These are phyloP conservation scores for Trametes pubescens DNA, from an alignment of 1,284 basidiomycete genomes.

Conservation along the genomic window DNA sequence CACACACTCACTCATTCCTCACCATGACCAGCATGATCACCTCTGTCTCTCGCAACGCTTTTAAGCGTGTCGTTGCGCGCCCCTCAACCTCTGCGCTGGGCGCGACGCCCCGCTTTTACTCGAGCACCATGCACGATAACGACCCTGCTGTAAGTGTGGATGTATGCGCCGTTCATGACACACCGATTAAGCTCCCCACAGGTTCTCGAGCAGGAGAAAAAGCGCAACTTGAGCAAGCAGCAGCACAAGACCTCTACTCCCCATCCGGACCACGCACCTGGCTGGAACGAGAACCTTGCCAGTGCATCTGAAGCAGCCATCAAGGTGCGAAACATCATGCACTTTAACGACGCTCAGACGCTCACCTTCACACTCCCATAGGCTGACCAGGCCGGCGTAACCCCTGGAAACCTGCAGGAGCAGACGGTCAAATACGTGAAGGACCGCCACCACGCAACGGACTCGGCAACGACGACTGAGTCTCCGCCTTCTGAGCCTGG, in stretches of 20 bases:
- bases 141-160: conserved; percentile 58
- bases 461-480: conserved; percentile 30
- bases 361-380: conserved; percentile 14
- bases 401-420: conserved; percentile 45
- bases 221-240: conserved; percentile 55
- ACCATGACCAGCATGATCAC: conserved; percentile 30
- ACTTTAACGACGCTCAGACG: background rate
- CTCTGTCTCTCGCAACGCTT: conserved; percentile 27
- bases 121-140: conserved; percentile 70
- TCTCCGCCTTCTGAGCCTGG: conserved; percentile 27
- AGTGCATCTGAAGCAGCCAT: conserved; percentile 72
- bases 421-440: conserved; percentile 51
- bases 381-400: conserved; percentile 45
- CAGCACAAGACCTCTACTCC: conserved; percentile 63
- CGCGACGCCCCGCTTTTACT: conserved; percentile 30
- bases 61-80: conserved; percentile 29
- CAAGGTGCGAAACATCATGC: conserved; percentile 54
- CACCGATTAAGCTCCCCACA: conserved; percentile 31
- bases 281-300: conserved; percentile 79
- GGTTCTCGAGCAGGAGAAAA: conserved; percentile 66
- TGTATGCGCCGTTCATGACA: background rate
- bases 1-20: conserved; percentile 5
- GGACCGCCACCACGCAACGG: conserved; percentile 45
- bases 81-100: conserved; percentile 22
- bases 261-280: conserved; percentile 64